Percentiles rank a stretch among this genome's conserved stretches.
phyloP scores from a whole-genome alignment of 2,329 filamentous ascomycete species.

The Bipolaris bicolor region DNA sequence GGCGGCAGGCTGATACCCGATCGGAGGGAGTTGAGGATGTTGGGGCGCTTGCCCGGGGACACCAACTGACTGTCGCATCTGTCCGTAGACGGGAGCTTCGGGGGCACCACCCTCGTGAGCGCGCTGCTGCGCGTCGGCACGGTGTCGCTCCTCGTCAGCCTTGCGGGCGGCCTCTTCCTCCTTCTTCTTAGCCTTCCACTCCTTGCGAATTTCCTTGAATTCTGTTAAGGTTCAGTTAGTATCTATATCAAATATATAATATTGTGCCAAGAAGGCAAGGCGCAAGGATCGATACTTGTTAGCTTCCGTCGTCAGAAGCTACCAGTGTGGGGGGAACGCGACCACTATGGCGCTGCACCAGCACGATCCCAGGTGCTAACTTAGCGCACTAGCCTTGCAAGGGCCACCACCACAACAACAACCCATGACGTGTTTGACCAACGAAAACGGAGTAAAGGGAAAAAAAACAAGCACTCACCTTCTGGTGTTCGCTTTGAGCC shows the following conservation, averaged over 20 bases:
- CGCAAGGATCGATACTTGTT: conserved; percentile 49
- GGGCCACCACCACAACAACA: conserved; percentile 15
- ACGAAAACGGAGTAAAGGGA: conserved; percentile 6
- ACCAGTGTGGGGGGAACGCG: conserved; percentile 60
- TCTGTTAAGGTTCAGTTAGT: conserved; percentile 64
- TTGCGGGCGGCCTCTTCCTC: conserved; percentile 92
- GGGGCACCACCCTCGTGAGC: conserved; percentile 58
- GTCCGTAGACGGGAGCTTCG: conserved; percentile 55
- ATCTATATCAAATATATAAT: conserved; percentile 31
- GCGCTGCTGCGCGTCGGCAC: conserved; percentile 64
- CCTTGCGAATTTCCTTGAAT: conserved; percentile 98
- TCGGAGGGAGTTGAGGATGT: conserved; percentile 58
- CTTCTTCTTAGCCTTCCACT: conserved; percentile 99
- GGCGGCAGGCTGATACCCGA: conserved; percentile 58
- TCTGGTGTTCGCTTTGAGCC: conserved; percentile 94
- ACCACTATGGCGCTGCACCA: conserved; percentile 57
- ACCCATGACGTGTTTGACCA: not conserved
- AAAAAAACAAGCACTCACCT: conserved; percentile 68
- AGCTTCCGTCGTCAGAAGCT: conserved; percentile 55
- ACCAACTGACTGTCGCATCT: conserved; percentile 55
- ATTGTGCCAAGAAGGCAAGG: conserved; percentile 42
- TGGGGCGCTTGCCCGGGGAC: conserved; percentile 53
- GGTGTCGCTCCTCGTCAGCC: conserved; percentile 82
- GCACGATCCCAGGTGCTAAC: conserved; percentile 45
- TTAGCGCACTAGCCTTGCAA: conserved; percentile 43